A percentile compares a stretch with the other conserved stretches of the same genome.
phyloP scores from a whole-genome alignment of 1,139 yeast species.

The Yamadazyma jaroonii region DNA sequence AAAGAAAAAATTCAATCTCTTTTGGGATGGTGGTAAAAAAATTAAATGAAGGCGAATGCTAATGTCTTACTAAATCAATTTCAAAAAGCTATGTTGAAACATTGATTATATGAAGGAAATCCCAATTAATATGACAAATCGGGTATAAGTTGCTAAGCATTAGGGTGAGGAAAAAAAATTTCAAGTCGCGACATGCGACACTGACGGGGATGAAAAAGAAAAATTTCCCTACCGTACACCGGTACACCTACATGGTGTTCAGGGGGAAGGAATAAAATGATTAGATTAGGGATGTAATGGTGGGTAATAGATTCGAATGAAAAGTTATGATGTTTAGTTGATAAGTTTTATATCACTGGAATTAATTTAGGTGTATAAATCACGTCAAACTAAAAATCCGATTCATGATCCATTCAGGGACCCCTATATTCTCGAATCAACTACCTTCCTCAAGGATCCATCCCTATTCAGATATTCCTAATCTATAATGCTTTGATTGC shows the following conservation, averaged over 20 bases:
- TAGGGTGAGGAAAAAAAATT: slow-evolving; percentile 1
- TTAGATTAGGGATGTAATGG: too few species aligned
- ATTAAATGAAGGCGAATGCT: slow-evolving; percentile 3
- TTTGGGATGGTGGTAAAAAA: slow-evolving; percentile 2
- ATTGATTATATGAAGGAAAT: slow-evolving; percentile 1
- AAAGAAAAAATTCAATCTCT: slow-evolving; percentile 2
- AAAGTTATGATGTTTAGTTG: too few species aligned
- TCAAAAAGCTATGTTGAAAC: slow-evolving; percentile 3
- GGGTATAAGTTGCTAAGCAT: slow-evolving; percentile 3
- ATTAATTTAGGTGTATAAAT: too few species aligned
- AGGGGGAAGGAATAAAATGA: too few species aligned
- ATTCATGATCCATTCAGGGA: too few species aligned
- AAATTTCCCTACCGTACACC: background rate
- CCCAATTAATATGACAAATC: slow-evolving; percentile 4
- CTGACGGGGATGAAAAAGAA: background rate
- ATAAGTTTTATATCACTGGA: too few species aligned
- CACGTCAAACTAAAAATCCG: too few species aligned
- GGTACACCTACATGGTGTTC: background rate
- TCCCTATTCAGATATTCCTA: too few species aligned
- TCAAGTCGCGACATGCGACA: slow-evolving; percentile 3
- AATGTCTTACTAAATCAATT: background rate
- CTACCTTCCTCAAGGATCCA: too few species aligned
- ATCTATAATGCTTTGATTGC: too few species aligned
- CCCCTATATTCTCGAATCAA: too few species aligned
- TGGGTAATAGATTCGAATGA: too few species aligned